Evolutionary conservation across 2,329 filamentous ascomycete species (phyloP).

Genomic region (Arthrobotrys pseudoclavata): DNA sequence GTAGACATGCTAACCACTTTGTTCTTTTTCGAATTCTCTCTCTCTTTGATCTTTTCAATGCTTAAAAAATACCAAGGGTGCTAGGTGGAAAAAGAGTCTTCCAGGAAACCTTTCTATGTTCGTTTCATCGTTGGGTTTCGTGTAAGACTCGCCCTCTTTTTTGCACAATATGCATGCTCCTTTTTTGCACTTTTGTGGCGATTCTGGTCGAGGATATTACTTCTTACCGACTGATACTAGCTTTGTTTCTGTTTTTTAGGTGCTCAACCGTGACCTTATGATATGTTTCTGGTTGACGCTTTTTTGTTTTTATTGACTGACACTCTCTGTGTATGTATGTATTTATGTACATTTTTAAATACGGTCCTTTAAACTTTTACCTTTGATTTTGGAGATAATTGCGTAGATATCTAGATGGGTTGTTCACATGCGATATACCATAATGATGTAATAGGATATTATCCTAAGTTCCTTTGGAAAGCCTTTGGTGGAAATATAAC

Average conservation of each 20-base stretch:
- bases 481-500: too few species aligned
- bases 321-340: conserved; percentile 6
- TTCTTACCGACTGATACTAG: neutral
- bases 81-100: conserved; percentile 27
- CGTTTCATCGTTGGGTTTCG: conserved; percentile 45
- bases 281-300: neutral
- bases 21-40: neutral
- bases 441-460: too few species aligned
- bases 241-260: neutral
- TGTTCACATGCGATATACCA: too few species aligned
- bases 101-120: conserved; percentile 49
- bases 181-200: neutral
- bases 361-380: neutral
- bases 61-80: conserved; percentile 32
- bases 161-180: neutral
- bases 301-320: neutral
- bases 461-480: too few species aligned
- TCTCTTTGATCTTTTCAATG: neutral
- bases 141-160: conserved; percentile 24
- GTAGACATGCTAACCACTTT: conserved; percentile 25
- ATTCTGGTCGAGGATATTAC: neutral
- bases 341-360: conserved; percentile 17
- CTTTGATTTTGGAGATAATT: neutral
- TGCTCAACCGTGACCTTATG: neutral
- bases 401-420: too few species aligned